Percentiles rank a stretch among this genome's conserved stretches.
phyloP scores from a whole-genome alignment of 192 early-diverging fungal species.

The Coemansia furcata region DNA sequence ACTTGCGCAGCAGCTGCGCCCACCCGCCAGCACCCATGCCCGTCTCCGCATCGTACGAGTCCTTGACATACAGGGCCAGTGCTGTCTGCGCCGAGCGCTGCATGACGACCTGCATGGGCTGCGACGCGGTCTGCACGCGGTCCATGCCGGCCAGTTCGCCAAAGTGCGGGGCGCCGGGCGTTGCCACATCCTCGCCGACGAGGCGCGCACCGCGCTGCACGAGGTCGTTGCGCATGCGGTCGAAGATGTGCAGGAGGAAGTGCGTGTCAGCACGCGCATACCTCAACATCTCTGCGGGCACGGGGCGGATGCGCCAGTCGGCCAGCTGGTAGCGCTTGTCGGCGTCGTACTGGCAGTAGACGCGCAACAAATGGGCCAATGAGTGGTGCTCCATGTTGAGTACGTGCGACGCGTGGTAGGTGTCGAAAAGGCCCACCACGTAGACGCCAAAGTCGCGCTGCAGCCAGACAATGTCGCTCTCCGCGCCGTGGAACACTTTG shows the following conservation, averaged over 20 bases:
- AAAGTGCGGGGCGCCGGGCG: constrained; percentile 14
- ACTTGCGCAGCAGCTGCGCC: constrained; percentile 65
- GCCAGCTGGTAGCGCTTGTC: constrained; percentile 96
- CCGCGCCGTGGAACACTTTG: constrained; percentile 98
- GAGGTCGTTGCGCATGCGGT: constrained; percentile 85
- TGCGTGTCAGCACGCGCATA: constrained; percentile 97
- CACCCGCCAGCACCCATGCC: constrained; percentile 83
- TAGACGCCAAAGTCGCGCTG: constrained; percentile 98
- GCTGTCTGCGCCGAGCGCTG: constrained; percentile 69
- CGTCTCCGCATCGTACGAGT: constrained; percentile 74
- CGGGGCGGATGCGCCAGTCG: constrained; percentile 96
- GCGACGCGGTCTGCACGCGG: constrained; percentile 9
- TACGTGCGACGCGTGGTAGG: constrained; percentile 86
- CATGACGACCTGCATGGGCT: constrained; percentile 45
- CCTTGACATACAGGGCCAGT: constrained; percentile 73
- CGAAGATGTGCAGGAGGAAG: constrained; percentile 92
- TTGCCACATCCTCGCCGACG: constrained; percentile 51
- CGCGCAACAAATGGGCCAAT: constrained; percentile 76
- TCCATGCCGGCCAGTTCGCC: constrained; percentile 49
- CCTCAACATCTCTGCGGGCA: constrained; percentile 85
- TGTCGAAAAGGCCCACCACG: constrained; percentile 95
- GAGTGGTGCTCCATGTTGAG: constrained; percentile 80
- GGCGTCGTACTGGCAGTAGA: constrained; percentile 74
- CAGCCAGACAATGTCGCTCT: constrained; percentile 92
- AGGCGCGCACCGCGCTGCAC: constrained; percentile 44